Evolutionary conservation across 1,284 basidiomycete species (phyloP), one percentile per base, ranked within the genome.

Genomic region (Ustilago esculenta): DNA sequence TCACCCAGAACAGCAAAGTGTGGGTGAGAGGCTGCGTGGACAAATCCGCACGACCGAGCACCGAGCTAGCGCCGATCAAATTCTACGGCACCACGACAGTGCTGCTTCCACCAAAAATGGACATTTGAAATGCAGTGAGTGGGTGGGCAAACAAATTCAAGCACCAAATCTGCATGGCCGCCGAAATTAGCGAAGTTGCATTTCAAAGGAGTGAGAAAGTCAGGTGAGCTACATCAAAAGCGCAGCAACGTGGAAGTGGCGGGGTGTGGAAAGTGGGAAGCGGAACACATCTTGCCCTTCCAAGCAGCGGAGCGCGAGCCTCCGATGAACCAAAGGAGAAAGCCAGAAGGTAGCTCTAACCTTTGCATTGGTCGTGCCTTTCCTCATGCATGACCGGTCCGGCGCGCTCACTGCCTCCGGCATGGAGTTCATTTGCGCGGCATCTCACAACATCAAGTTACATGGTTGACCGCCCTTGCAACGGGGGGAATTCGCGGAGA

Each of bases 51-150:
- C 32, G 49, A 54, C 42, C 58, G 52, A 55, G 32, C 35, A 50
- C 52, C 58, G 58, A 61, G 47, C 46, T 24, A 46, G 51, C 30
- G 18, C 51, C 58, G 58, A 61, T 27, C 32, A 21, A 25, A 23
- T 12, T n/a, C 33, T 21, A 14, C 14, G 8, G 24, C 36, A 25
- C 21, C 34, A 15, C 3, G 1, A 0, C 21, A 33, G 36, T 49
- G 47, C 37, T 14, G 12, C 24, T 15, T 9, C 27, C 23, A 10
- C 30, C 25, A 47, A 47, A n/a, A n/a, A n/a, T n/a, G n/a, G n/a
- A n/a, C n/a, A n/a, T n/a, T n/a, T n/a, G n/a, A n/a, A n/a, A 35
- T 27, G 21, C n/a, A 27, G 20, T 17, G 5, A 5, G 15, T 20
- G n/a, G 3, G 20, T 29, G 18, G 24, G 21, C 24, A 41, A 29